Conservation (phyloP, 2,329 filamentous ascomycete genomes). For the Cladosporium sp. region DNA sequence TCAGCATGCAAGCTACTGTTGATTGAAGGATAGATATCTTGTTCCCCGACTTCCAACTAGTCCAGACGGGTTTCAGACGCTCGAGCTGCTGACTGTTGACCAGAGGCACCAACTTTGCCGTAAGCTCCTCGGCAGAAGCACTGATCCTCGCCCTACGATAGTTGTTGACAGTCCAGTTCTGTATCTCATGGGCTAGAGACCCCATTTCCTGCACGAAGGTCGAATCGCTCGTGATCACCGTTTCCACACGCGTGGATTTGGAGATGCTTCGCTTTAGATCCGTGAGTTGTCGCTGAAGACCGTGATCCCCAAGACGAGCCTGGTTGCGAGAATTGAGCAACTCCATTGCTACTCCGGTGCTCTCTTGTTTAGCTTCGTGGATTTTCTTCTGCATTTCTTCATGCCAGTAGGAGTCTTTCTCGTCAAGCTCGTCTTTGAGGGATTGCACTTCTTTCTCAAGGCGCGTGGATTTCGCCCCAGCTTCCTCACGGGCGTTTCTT, state of each 20-base stretch:
- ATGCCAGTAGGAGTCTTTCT: conserved; percentile 16
- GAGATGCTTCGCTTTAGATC: conserved; percentile 71
- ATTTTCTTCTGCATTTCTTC: conserved; percentile 15
- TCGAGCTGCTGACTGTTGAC: conserved; percentile 21
- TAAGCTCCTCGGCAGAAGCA: conserved; percentile 19
- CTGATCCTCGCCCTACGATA: conserved; percentile 59
- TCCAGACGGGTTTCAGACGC: conserved; percentile 41
- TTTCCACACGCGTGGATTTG: conserved; percentile 58
- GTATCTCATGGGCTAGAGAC: conserved; percentile 61
- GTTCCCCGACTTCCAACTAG: conserved; percentile 49
- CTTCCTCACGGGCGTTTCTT: conserved; percentile 17
- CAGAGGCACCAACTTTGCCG: conserved; percentile 15
- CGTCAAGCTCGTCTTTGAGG: conserved; percentile 10
- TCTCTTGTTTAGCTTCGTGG: not conserved
- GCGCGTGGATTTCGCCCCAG: conserved; percentile 12
- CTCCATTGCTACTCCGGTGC: not conserved
- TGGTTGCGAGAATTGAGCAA: not conserved
- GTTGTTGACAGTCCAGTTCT: conserved; percentile 70
- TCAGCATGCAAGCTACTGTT: conserved; percentile 55
- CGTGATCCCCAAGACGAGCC: not conserved
- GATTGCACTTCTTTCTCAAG: conserved; percentile 16
- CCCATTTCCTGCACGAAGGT: conserved; percentile 59
- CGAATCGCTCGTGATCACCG: conserved; percentile 58
- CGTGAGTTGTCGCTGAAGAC: conserved; percentile 52
- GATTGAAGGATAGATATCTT: conserved; percentile 63